Evolutionary conservation across 2,329 filamentous ascomycete genomes (phyloP).

Genomic region (Helotiales sp.): DNA sequence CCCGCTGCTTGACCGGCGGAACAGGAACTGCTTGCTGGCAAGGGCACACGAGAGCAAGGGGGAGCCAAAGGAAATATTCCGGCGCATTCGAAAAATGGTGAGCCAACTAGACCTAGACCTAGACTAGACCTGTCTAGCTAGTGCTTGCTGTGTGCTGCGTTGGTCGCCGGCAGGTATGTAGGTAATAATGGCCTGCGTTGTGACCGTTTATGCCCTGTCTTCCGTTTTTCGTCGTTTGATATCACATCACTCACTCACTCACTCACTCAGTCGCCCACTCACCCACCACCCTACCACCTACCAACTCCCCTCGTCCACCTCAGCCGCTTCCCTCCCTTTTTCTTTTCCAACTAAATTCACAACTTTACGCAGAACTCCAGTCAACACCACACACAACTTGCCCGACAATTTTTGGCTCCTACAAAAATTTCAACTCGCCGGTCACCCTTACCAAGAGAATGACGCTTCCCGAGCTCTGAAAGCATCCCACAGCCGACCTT

Average conservation of each 20-base stretch:
- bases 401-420: not conserved
- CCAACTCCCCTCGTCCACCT: not conserved
- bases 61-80: not conserved
- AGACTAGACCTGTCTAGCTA: not conserved
- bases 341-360: not conserved
- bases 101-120: not conserved
- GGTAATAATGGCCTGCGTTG: not conserved
- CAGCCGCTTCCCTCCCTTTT: not conserved
- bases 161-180: not conserved
- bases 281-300: too few species aligned
- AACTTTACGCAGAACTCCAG: not conserved
- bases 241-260: constrained; percentile 2
- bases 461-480: constrained; percentile 36
- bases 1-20: not conserved
- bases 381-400: not conserved
- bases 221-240: constrained; percentile 9
- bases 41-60: constrained; percentile 1
- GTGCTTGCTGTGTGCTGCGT: too few species aligned
- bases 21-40: not conserved
- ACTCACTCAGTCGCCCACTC: too few species aligned
- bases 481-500: constrained; percentile 32
- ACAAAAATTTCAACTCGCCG: constrained; percentile 3
- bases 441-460: constrained; percentile 29
- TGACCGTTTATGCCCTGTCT: not conserved
- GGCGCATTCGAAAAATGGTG: not conserved